A percentile compares a stretch with the other conserved stretches of the same genome.
These are phyloP conservation scores for Starmerella etchellsii DNA, from an alignment of 805 yeast species.

Conservation along the genomic window DNA sequence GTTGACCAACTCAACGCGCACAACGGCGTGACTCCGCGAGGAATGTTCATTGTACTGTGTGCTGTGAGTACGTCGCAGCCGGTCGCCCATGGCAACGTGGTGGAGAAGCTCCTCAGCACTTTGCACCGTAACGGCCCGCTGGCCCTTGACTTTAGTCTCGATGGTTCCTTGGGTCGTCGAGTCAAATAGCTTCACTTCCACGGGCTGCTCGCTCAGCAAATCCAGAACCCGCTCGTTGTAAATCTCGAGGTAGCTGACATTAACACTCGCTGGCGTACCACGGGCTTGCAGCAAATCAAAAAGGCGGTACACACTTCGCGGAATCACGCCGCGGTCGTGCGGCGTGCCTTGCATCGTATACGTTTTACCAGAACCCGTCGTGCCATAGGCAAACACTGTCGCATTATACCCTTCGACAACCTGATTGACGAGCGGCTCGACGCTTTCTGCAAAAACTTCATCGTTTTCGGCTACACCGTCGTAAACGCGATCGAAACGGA, in stretches of 20 bases:
- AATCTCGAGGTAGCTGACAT: constrained; percentile 68
- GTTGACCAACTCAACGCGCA: constrained; percentile 46
- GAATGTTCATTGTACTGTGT: constrained; percentile 82
- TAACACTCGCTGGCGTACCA: constrained; percentile 29
- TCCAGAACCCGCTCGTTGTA: constrained; percentile 82
- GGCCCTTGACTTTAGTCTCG: constrained; percentile 67
- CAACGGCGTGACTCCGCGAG: constrained; percentile 84
- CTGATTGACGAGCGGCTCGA: constrained; percentile 39
- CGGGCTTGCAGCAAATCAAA: constrained; percentile 29
- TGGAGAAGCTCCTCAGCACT: constrained; percentile 47
- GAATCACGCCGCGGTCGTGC: constrained; percentile 50
- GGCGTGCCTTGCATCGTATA: constrained; percentile 72
- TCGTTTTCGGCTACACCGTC: constrained; percentile 41
- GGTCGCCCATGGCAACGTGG: constrained; percentile 57
- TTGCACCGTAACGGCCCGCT: constrained; percentile 46
- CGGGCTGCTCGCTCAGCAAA: constrained; percentile 32
- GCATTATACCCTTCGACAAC: constrained; percentile 69
- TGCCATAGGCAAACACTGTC: constrained; percentile 86
- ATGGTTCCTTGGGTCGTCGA: constrained; percentile 36
- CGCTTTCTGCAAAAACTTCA: constrained; percentile 48
- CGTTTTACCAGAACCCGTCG: constrained; percentile 91
- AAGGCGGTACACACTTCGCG: constrained; percentile 48
- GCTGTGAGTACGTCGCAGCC: constrained; percentile 63
- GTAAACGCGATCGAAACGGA: constrained; percentile 69
- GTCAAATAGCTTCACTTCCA: constrained; percentile 25